Evolutionary conservation across 1,284 basidiomycete species (phyloP), one percentile per base, ranked within the genome.

Genomic region (Cystobasidium sp.): DNA sequence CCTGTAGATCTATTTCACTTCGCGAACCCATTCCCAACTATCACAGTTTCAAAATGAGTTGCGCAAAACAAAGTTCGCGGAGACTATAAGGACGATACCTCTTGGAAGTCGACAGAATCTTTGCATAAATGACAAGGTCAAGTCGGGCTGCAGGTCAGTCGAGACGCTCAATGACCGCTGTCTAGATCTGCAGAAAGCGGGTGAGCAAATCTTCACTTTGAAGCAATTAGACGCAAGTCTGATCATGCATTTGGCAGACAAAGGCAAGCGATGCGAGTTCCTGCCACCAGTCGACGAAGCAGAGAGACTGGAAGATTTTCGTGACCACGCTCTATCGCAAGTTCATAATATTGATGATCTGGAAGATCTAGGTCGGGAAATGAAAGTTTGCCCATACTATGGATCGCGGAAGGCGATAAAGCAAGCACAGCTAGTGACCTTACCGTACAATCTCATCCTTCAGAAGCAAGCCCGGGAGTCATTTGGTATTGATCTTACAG

Each of bases 311-410:
- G 85, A 92, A n/a, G 91, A 94, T 77, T 89, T 96, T 75, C 86
- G 94, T 56, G 96, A 98, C 82, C 88, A 91, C 76, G 91, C 97
- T 39, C 83, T 98, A 77, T 91, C 92, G 0, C 86, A 87, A 1
- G 92, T 95, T 0, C 93, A 91, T 81, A 95, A 97, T 78, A 97
- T 99, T 7, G 96, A 98, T 81, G 95, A 98, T 78, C 86, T 98
- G 6, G 92, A 93, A 0, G 82, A 83, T 10, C 84, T 90, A 4
- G 95, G 96, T 83, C 80, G 85, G 84, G 80, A 83, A 55, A 83
- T 87, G 5, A 86, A 89, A 62, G 89, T 88, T 1, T 99, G 97
- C 81, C 94, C 95, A 0, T 99, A 99, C 83, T 99, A 97, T 82
- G 93, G 91, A 3, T 91, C 93, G 5, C 85, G 96, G 59, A 85